Conservation (phyloP, 1,139 yeast genomes). For the Sugiyamaella pinicola region DNA sequence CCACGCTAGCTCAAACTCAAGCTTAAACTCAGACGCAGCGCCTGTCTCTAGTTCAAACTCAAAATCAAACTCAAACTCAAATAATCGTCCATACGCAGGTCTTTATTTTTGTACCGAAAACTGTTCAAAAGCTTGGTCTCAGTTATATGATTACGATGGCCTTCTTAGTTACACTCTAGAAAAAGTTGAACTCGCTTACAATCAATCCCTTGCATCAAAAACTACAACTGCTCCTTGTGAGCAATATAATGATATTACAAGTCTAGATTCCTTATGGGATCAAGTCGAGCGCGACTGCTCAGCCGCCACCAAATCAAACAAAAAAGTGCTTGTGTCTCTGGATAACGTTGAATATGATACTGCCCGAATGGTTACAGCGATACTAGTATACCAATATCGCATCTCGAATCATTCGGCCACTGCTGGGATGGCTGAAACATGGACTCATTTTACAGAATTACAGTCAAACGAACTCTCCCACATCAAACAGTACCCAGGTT, state of each 20-base stretch:
- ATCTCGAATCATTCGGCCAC: not conserved
- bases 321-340: constrained; percentile 23
- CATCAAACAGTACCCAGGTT: constrained; percentile 52
- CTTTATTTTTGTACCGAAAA: constrained; percentile 56
- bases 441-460: constrained; percentile 47
- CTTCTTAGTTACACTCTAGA: constrained; percentile 40
- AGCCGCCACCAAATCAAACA: not conserved
- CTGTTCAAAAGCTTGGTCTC: constrained; percentile 48
- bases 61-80: constrained; percentile 8
- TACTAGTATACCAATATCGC: constrained; percentile 31
- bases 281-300: constrained; percentile 7
- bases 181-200: constrained; percentile 34
- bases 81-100: constrained; percentile 46
- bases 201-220: constrained; percentile 3
- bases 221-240: no score
- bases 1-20: constrained; percentile 7
- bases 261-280: constrained; percentile 13
- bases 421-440: constrained; percentile 3
- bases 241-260: not conserved
- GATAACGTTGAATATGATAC: constrained; percentile 48
- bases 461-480: constrained; percentile 61
- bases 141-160: constrained; percentile 38
- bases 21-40: constrained; percentile 18
- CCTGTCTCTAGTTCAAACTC: constrained; percentile 19
- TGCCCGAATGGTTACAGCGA: constrained; percentile 44